These are phyloP conservation scores for Candida patagonica DNA, from an alignment of 805 yeast species.

Conservation along the genomic window DNA sequence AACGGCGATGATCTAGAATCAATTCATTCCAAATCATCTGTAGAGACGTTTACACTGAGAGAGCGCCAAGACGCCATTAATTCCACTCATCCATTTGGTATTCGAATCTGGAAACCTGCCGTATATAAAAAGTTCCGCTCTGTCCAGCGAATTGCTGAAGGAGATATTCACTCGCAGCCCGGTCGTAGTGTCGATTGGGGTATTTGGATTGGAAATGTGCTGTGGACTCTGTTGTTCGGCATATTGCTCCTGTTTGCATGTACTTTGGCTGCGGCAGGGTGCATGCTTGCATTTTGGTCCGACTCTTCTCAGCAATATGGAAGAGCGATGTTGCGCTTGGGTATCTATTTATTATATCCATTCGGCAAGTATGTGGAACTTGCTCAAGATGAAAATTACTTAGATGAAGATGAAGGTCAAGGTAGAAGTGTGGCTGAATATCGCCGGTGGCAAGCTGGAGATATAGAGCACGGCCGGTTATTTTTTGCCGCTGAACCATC, in stretches of 20 bases:
- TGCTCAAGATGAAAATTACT: slow-evolving; percentile 67
- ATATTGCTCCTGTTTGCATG: slow-evolving; percentile 47
- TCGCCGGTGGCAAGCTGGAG: slow-evolving; percentile 72
- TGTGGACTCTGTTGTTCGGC: slow-evolving; percentile 76
- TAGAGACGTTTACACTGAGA: slow-evolving; percentile 78
- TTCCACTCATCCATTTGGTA: slow-evolving; percentile 96
- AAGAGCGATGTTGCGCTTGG: slow-evolving; percentile 48
- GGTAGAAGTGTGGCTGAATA: slow-evolving; percentile 82
- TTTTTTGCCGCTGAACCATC: slow-evolving; percentile 39
- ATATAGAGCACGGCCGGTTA: slow-evolving; percentile 62
- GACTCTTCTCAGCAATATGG: slow-evolving; percentile 54
- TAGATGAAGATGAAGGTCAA: slow-evolving; percentile 79
- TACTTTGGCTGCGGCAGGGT: slow-evolving; percentile 36
- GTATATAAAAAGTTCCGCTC: slow-evolving; percentile 86
- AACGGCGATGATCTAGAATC: slow-evolving; percentile 27
- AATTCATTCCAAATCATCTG: slow-evolving; percentile 28
- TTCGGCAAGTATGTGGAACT: slow-evolving; percentile 85
- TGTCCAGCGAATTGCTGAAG: slow-evolving; percentile 83
- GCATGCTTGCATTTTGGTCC: slow-evolving; percentile 37
- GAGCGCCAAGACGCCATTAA: slow-evolving; percentile 96
- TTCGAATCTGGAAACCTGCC: slow-evolving; percentile 97
- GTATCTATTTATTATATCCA: slow-evolving; percentile 68
- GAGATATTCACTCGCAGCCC: slow-evolving; percentile 77
- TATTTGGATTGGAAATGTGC: slow-evolving; percentile 55
- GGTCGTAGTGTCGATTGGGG: slow-evolving; percentile 46